Conservation (phyloP, 257 asterid genomes). For the Craterostigma plantagineum region DNA sequence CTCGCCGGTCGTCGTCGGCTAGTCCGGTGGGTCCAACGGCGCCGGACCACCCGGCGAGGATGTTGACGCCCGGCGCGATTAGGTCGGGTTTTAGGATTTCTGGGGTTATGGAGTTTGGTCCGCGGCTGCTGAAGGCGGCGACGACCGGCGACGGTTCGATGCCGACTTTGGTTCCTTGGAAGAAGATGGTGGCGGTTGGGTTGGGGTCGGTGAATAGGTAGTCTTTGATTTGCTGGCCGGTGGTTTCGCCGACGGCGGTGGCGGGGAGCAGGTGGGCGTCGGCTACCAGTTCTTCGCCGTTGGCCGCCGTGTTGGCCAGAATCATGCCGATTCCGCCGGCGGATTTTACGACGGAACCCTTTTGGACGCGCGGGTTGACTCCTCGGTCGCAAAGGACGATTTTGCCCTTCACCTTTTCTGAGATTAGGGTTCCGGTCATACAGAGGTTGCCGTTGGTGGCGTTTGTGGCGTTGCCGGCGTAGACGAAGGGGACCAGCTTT, state of each 20-base stretch:
- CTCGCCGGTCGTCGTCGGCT: constrained; percentile 12
- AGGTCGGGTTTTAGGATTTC: constrained; percentile 16
- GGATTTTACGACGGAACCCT: constrained; percentile 16
- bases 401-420: constrained; percentile 13
- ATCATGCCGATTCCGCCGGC: constrained; percentile 20
- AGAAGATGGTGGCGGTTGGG: constrained; percentile 15
- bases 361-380: constrained; percentile 14
- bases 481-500: constrained; percentile 47
- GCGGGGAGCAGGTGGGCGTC: constrained; percentile 20
- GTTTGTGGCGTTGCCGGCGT: constrained; percentile 34
- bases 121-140: constrained; percentile 19
- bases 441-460: constrained; percentile 19
- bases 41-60: constrained; percentile 19
- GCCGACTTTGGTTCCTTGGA: constrained; percentile 17
- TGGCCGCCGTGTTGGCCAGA: constrained; percentile 16
- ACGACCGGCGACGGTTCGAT: constrained; percentile 20
- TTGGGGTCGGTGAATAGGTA: constrained; percentile 9
- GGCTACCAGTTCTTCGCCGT: constrained; percentile 23
- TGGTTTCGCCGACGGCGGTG: constrained; percentile 13
- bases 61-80: constrained; percentile 20
- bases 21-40: constrained; percentile 15
- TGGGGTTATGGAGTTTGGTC: constrained; percentile 15
- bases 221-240: constrained; percentile 10
- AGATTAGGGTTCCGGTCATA: constrained; percentile 6
- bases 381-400: constrained; percentile 22